Base-by-base conservation (phyloP, 2,329 filamentous ascomycete genomes). In the Trichophyton benhamiae region DNA sequence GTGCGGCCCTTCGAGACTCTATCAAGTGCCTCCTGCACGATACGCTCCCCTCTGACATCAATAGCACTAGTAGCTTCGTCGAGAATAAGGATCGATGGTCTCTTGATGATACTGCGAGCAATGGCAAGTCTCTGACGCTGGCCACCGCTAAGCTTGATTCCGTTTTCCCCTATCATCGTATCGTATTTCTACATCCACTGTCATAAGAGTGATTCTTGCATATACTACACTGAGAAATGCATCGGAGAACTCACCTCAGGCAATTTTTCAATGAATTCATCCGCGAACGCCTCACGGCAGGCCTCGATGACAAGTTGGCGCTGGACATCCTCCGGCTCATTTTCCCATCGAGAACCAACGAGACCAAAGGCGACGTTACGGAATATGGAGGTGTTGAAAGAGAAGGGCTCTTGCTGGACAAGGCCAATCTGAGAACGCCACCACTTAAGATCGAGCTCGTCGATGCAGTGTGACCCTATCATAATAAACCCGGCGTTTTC, bases 41-140 rank as follows among this genome's bases (percentile, higher is more conserved):
- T 76, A 9, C 73, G 74, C 66, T 83, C 81, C 0, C 79, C 80
- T 13, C 78, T 74, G 0, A 82, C 79, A 65, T 84, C 82, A 42
- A 84, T 80, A 13, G 87, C 85, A 62, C 83, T 87, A 0, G 87
- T 91, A 0, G 88, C 88, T 72, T 92, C 87, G 68, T 94, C 87
- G 6, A 94, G 76, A 4, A 91, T 80, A 2, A 91, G 74, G 1
- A 91, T 82, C 0, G 77, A 75, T 0, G 87, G 87, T 58, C 83
- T 76, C 53, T 85, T 83, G 60, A 90, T 79, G 30, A 90, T 84
- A 9, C 85, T 85, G 6, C 87, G 79, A 0, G 87, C 87, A 64
- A 91, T 90, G 1, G 88, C 86, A 25, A 95, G 80, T 3, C 90
- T 83, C 71, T 95, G 89, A n/a, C 88, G 83, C 71, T 95, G 89